Conservation (phyloP, 106 monocot genomes). For the Hemerocallis citrina region DNA sequence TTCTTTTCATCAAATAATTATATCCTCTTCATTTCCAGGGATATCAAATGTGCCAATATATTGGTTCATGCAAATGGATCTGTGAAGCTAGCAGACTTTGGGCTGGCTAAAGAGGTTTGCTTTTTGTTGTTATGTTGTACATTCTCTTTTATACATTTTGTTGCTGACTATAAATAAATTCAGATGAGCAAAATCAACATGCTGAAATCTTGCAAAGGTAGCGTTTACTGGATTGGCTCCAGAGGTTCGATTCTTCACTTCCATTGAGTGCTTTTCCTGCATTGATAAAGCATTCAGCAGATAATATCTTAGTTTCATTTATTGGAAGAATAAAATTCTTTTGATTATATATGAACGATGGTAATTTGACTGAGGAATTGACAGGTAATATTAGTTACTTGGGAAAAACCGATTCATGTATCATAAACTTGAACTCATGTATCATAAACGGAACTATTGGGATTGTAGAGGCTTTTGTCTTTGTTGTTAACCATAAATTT, state of each 20-base stretch:
- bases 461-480: too few relatives aligned
- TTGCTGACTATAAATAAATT: constrained; percentile 5
- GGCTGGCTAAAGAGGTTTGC: constrained; percentile 78
- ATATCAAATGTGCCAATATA: constrained; percentile 87
- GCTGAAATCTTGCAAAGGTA: constrained; percentile 90
- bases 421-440: too few relatives aligned
- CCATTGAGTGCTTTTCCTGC: too few relatives aligned
- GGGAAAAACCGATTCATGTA: too few relatives aligned
- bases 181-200: constrained; percentile 43
- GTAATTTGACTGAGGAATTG: not conserved
- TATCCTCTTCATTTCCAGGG: constrained; percentile 24
- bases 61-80: constrained; percentile 70
- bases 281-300: too few relatives aligned
- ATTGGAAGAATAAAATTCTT: not conserved
- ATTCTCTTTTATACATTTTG: not conserved
- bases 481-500: too few relatives aligned
- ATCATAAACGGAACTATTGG: too few relatives aligned
- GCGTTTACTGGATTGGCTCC: constrained; percentile 93
- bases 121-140: not conserved
- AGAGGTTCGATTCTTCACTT: constrained; percentile 42
- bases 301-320: not conserved
- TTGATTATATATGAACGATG: not conserved
- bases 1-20: not conserved
- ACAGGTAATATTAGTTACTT: too few relatives aligned
- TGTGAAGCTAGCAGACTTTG: constrained; percentile 86